Conservation (phyloP, 164 flowering plant genomes). For the Kingdonia uniflora region DNA sequence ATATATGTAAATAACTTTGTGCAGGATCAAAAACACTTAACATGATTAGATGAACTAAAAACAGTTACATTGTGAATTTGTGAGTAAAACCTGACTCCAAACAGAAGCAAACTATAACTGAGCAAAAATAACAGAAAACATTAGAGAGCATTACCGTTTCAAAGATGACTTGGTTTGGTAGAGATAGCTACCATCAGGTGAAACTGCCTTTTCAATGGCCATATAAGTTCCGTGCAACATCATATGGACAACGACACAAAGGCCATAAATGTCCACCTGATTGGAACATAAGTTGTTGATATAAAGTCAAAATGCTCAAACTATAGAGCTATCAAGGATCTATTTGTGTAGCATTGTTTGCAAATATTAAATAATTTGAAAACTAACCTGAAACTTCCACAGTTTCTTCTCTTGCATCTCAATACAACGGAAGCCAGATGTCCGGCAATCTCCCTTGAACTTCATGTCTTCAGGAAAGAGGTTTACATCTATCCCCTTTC, state of each 20-base stretch:
- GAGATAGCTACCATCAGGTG: constrained; percentile 41
- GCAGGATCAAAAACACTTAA: too few species aligned
- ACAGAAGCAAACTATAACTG: too few species aligned
- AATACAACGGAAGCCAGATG: constrained; percentile 83
- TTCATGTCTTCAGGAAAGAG: constrained; percentile 56
- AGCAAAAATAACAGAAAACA: too few species aligned
- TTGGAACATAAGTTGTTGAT: background rate
- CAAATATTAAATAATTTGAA: background rate
- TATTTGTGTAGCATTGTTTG: too few species aligned
- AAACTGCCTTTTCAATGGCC: constrained; percentile 54
- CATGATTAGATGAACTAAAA: too few species aligned
- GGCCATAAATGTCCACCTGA: constrained; percentile 87
- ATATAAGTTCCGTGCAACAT: constrained; percentile 77
- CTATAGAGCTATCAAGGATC: background rate
- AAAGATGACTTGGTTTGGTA: constrained; percentile 54
- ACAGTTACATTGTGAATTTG: too few species aligned
- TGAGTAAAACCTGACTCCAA: too few species aligned
- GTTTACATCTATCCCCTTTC: constrained; percentile 74
- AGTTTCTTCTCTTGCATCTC: constrained; percentile 84
- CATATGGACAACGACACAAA: constrained; percentile 77
- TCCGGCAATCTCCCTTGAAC: constrained; percentile 73
- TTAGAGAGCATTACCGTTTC: constrained; percentile 37
- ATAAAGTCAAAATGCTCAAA: background rate
- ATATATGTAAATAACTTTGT: too few species aligned
- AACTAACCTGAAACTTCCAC: constrained; percentile 77